Evolutionary conservation across 108 stramenopile species (phyloP).

Genomic region (Phaeodactylum tricornutum): DNA sequence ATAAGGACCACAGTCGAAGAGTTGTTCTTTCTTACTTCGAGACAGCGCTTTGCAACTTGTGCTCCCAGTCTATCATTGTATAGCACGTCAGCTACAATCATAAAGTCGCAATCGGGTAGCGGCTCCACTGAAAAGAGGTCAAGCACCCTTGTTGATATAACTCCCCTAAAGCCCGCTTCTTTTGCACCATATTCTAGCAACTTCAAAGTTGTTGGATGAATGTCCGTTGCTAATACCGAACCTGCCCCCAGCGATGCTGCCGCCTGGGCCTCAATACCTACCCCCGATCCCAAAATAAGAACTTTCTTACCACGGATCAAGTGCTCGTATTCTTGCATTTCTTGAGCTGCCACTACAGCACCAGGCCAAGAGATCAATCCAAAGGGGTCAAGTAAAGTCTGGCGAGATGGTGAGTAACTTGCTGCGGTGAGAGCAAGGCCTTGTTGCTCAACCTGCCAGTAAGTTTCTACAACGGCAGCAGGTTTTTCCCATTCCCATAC

Average conservation of each 20-base stretch:
- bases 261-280: conserved; percentile 63
- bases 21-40: conserved; percentile 27
- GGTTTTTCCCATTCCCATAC: conserved; percentile 74
- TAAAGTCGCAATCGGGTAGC: conserved; percentile 35
- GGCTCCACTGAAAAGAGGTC: conserved; percentile 13
- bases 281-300: conserved; percentile 63
- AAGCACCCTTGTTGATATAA: conserved; percentile 12
- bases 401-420: not conserved
- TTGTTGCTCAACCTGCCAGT: conserved; percentile 32
- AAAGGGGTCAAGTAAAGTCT: conserved; percentile 59
- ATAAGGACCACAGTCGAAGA: conserved; percentile 30
- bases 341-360: conserved; percentile 55
- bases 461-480: conserved; percentile 52
- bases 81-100: conserved; percentile 69
- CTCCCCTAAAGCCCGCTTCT: conserved; percentile 10
- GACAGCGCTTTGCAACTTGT: conserved; percentile 42
- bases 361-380: conserved; percentile 79
- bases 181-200: conserved; percentile 46
- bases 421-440: conserved; percentile 6
- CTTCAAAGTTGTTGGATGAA: conserved; percentile 54
- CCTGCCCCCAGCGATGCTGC: conserved; percentile 57
- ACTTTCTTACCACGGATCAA: conserved; percentile 24
- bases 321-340: conserved; percentile 21
- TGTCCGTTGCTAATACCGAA: conserved; percentile 64
- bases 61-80: conserved; percentile 54